phyloP scores from a whole-genome alignment of 2,329 filamentous ascomycete genomes.

The Moelleriella libera region DNA sequence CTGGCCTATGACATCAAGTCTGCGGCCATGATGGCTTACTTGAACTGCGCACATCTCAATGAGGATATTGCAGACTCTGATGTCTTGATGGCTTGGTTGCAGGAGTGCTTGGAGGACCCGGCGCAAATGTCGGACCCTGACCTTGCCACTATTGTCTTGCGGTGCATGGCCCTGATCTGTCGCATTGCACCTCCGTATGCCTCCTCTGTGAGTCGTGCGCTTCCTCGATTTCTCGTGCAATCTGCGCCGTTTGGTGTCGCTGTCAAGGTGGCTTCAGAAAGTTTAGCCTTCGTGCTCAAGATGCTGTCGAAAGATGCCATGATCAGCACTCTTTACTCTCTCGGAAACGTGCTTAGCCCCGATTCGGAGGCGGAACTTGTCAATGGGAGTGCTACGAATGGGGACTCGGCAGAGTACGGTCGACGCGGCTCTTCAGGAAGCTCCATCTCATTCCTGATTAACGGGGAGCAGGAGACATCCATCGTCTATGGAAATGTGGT shows the following conservation, averaged over 20 bases:
- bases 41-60: slow-evolving; percentile 74
- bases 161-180: slow-evolving; percentile 69
- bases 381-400: slow-evolving; percentile 32
- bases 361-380: slow-evolving; percentile 39
- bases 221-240: slow-evolving; percentile 82
- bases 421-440: slow-evolving; percentile 53
- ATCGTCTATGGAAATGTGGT: slow-evolving; percentile 77
- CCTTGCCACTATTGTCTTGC: slow-evolving; percentile 65
- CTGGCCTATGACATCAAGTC: slow-evolving; percentile 79
- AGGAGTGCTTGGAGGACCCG: slow-evolving; percentile 64
- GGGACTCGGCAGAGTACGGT: slow-evolving; percentile 32
- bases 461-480: slow-evolving; percentile 65
- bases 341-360: slow-evolving; percentile 89
- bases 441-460: slow-evolving; percentile 62
- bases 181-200: slow-evolving; percentile 60
- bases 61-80: slow-evolving; percentile 72
- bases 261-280: slow-evolving; percentile 67
- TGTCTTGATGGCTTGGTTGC: slow-evolving; percentile 69
- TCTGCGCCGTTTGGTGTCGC: slow-evolving; percentile 55
- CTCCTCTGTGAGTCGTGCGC: slow-evolving; percentile 59
- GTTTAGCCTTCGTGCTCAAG: slow-evolving; percentile 67
- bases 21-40: slow-evolving; percentile 64
- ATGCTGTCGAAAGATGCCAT: slow-evolving; percentile 81
- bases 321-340: slow-evolving; percentile 87
- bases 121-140: slow-evolving; percentile 69